Evolutionary conservation across 345 rosid species (phyloP).

Genomic region (Kernera saxatilis): DNA sequence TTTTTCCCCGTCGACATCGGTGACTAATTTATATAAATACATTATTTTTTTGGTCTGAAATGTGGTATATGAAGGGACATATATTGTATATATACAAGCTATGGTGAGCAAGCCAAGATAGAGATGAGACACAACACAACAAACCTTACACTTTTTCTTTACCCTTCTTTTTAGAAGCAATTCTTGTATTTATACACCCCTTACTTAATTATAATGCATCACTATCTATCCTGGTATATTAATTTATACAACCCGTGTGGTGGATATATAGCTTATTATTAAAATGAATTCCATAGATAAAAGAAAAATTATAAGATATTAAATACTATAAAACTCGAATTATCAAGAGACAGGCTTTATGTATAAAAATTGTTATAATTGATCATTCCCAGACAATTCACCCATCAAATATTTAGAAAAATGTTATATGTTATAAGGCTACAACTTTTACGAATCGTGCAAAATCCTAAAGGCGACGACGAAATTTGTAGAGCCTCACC

Average conservation of each 20-base stretch:
- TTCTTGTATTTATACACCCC: slow-evolving; percentile 26
- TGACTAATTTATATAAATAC: neutral
- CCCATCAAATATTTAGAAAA: neutral
- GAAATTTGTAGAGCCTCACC: neutral
- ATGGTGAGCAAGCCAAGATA: slow-evolving; percentile 44
- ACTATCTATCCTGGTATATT: neutral
- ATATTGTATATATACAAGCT: slow-evolving; percentile 16
- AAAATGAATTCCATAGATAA: neutral
- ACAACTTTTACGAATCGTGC: neutral
- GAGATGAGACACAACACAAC: slow-evolving; percentile 49
- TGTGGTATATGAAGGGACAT: slow-evolving; percentile 16
- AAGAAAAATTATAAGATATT: neutral
- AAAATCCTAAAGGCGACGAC: slow-evolving; percentile 1
- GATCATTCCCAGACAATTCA: neutral
- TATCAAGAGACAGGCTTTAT: neutral
- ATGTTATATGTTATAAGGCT: neutral
- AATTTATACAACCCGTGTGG: slow-evolving; percentile 9
- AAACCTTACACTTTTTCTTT: slow-evolving; percentile 64
- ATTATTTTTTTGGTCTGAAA: slow-evolving; percentile 2
- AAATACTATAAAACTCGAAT: neutral
- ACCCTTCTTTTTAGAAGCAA: slow-evolving; percentile 45
- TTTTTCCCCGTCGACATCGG: slow-evolving; percentile 8
- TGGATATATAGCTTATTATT: neutral
- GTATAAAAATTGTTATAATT: neutral
- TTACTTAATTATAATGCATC: neutral